phyloP scores from a whole-genome alignment of 306 rosid species.

The Lathyrus sativus region DNA sequence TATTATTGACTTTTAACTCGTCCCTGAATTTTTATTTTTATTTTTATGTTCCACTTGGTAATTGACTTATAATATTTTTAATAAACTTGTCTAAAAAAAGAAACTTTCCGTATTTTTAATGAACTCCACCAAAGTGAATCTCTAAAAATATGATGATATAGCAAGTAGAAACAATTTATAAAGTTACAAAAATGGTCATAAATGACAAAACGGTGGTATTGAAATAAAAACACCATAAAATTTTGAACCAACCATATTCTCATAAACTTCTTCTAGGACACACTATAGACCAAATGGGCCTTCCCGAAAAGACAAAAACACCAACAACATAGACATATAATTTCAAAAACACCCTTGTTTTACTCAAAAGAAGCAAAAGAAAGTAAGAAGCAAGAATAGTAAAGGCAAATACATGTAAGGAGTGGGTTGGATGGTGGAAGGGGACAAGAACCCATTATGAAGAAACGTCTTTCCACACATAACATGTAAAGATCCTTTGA shows the following conservation, averaged over 20 bases:
- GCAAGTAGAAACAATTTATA: background rate
- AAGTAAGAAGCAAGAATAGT: slow-evolving; percentile 29
- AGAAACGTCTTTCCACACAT: slow-evolving; percentile 41
- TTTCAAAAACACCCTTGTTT: slow-evolving; percentile 7
- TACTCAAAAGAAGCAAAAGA: slow-evolving; percentile 9
- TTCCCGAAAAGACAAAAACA: slow-evolving; percentile 1
- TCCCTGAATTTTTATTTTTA: too few species aligned
- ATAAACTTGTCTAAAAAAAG: too few species aligned
- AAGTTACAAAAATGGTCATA: background rate
- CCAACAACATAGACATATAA: background rate
- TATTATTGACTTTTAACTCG: too few species aligned
- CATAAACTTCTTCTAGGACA: too few species aligned
- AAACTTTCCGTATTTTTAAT: too few species aligned
- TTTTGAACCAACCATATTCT: background rate
- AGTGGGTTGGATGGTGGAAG: slow-evolving; percentile 38
- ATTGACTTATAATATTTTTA: too few species aligned
- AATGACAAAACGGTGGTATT: slow-evolving; percentile 11
- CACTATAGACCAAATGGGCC: background rate
- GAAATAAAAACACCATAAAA: background rate
- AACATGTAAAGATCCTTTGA: slow-evolving; percentile 70
- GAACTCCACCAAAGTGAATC: too few species aligned
- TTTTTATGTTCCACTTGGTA: too few species aligned
- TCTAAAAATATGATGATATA: too few species aligned
- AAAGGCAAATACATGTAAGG: slow-evolving; percentile 28
- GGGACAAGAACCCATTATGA: slow-evolving; percentile 54